Evolutionary conservation across 768 basidiomycete genomes (phyloP), one percentile per base, ranked within the genome.

Genomic region (Suillus bovinus): DNA sequence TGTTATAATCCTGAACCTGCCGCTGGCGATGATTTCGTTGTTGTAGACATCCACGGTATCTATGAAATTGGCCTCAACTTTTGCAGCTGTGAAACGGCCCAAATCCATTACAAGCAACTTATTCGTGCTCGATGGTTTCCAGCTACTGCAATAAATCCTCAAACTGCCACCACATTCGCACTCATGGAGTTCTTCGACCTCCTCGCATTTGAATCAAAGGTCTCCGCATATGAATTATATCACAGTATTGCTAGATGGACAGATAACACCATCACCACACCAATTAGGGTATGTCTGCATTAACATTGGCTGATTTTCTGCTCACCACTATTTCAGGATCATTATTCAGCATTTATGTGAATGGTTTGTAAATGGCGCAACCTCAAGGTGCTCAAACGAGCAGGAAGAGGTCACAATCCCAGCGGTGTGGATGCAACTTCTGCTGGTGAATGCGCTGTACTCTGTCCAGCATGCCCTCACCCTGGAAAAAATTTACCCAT

Each of bases 151-250:
- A 54, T 38, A 8, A 36, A 63, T 17, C 74, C 72, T 0, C 68
- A 70, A 46, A 70, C 74, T 2, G 70, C 68, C 8, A 70, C 74
- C 11, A 72, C 74, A 13, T 69, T 76, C 39, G 27, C 49, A 1
- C 44, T 73, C 7, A 66, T 77, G 4, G 59, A 72, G 14, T 42
- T 38, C 3, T 74, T 72, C 55, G 66, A 75, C 33, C 55, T 72
- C 0, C 67, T 76, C 0, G 66, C 69, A 6, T 75, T 74, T 46
- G 68, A 67, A 52, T 72, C 68, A 1, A 75, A 77, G 59, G 49
- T 64, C 1, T 70, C 71, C 0, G 62, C 63, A 4, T 74, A 66
- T 52, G 71, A 76, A 52, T 74, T 70, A 42, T 73, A 74, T 38
- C 58, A 68, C 14, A 53, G 68, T 0, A 63, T 77, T 1, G 53